A percentile compares a stretch with the other conserved stretches of the same genome.
Evolutionary conservation across 257 asterid species (phyloP).

Genomic region (Solanum pennellii): DNA sequence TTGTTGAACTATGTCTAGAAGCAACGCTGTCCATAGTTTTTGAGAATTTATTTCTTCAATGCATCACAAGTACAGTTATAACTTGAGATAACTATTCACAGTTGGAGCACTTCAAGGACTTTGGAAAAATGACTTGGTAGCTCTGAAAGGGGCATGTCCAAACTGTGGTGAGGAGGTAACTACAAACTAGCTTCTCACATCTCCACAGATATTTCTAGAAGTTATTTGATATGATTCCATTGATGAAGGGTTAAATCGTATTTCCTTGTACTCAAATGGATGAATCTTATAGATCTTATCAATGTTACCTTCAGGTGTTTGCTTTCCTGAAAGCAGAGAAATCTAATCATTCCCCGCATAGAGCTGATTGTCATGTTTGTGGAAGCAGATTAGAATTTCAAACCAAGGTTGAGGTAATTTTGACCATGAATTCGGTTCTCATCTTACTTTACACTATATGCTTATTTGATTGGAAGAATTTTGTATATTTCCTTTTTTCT

Average conservation of each 20-base stretch:
- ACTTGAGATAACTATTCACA: conserved; percentile 23
- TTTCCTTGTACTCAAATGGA: not conserved
- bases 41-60: not conserved
- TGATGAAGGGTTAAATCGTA: not conserved
- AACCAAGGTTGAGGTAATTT: conserved; percentile 75
- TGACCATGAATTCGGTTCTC: not conserved
- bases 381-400: conserved; percentile 88
- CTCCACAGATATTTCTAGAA: not conserved
- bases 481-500: not conserved
- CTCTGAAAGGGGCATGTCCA: conserved; percentile 87
- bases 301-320: conserved; percentile 52
- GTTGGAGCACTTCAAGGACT: conserved; percentile 88
- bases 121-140: conserved; percentile 85
- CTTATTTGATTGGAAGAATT: not conserved
- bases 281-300: conserved; percentile 1
- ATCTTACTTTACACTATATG: not conserved
- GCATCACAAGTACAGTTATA: conserved; percentile 3
- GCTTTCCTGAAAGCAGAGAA: conserved; percentile 72
- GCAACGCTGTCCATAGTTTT: not conserved
- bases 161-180: conserved; percentile 95
- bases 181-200: not conserved
- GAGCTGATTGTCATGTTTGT: conserved; percentile 89
- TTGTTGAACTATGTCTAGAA: not conserved
- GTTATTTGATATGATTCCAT: not conserved
- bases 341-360: conserved; percentile 56